Base-by-base conservation (phyloP, 139 green algal genomes). In the Pedinophyceae sp. region DNA sequence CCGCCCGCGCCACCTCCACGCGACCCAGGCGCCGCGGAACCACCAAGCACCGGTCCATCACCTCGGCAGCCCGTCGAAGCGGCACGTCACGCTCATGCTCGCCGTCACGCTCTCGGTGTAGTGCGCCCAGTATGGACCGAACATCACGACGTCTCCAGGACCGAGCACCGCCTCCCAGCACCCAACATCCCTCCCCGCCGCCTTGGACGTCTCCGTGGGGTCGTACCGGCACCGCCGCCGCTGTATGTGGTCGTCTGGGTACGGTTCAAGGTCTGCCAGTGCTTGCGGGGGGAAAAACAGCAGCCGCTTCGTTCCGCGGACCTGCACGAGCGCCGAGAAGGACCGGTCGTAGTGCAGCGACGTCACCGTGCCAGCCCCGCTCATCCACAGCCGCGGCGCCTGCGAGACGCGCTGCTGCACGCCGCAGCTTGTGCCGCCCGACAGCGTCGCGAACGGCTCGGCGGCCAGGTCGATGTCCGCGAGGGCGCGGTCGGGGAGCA, bases 91-190 rank as follows among this genome's bases (percentile, higher is more conserved):
- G 17, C 40, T 61, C 10, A 64, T 29, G 5, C 43, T 55, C 25
- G 47, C 34, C 17, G 10, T 47, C 6, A 65, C 26, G 27, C 48
- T 62, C 55, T 75, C 67, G 24, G 72, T 79, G 48, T 76, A 73
- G 52, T 79, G 72, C 2, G 59, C 59, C 67, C 67, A 79, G 1
- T 29, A 19, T 3, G 48, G 39, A 7, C 65, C 65, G 27, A 79
- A 79, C 34, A 72, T 64, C 41, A 79, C 26, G 16, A 63, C 53
- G 48, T 79, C 72, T 1, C 72, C 72, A 20, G 72, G 64, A 3
- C 56, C 28, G 4, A 79, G 47, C 16, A 72, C 29, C 10, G 61
- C 65, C 48, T 79, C 72, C n/a, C 61, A n/a, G 24, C 62, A 59
- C 29, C 40, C 56, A 34, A 28, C 27, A 7, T 50, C 24, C 6